Conservation (phyloP, 371 early-diverging fungal genomes). For the Sporodiniella umbellata region DNA sequence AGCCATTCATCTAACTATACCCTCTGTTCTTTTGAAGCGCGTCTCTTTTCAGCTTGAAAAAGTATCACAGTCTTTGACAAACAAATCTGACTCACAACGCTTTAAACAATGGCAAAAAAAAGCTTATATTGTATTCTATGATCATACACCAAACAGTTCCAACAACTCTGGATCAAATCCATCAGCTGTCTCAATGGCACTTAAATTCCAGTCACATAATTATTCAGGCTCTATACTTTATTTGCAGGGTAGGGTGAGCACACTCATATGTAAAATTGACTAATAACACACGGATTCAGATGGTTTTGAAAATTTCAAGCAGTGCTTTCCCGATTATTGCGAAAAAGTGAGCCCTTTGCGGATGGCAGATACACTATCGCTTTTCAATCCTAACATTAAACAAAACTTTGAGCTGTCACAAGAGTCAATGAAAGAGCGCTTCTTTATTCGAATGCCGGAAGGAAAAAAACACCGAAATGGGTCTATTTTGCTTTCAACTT, state of each 20-base stretch:
- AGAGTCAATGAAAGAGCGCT: slow-evolving; percentile 28
- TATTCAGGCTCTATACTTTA: slow-evolving; percentile 17
- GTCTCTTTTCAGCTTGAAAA: slow-evolving; percentile 42
- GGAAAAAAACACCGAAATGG: slow-evolving; percentile 4
- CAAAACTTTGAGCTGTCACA: slow-evolving; percentile 33
- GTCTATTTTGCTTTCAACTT: not conserved
- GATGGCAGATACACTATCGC: slow-evolving; percentile 9
- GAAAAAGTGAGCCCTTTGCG: not conserved
- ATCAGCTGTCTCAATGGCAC: slow-evolving; percentile 27
- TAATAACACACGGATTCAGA: slow-evolving; percentile 35
- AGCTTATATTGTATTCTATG: slow-evolving; percentile 46
- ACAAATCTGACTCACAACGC: slow-evolving; percentile 14
- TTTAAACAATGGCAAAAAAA: slow-evolving; percentile 36
- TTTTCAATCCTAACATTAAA: slow-evolving; percentile 35
- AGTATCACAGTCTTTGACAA: slow-evolving; percentile 36
- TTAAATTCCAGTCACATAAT: slow-evolving; percentile 10
- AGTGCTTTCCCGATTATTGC: slow-evolving; percentile 21
- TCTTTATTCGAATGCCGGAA: slow-evolving; percentile 23
- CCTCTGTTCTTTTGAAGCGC: slow-evolving; percentile 46
- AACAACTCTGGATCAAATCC: slow-evolving; percentile 34
- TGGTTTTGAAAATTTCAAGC: slow-evolving; percentile 24
- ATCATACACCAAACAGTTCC: slow-evolving; percentile 35
- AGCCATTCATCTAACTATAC: slow-evolving; percentile 43
- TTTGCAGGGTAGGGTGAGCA: slow-evolving; percentile 26
- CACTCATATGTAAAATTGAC: too few species aligned